phyloP scores from a whole-genome alignment of 176 grass and related monocot species.

The Dactylis glomerata region DNA sequence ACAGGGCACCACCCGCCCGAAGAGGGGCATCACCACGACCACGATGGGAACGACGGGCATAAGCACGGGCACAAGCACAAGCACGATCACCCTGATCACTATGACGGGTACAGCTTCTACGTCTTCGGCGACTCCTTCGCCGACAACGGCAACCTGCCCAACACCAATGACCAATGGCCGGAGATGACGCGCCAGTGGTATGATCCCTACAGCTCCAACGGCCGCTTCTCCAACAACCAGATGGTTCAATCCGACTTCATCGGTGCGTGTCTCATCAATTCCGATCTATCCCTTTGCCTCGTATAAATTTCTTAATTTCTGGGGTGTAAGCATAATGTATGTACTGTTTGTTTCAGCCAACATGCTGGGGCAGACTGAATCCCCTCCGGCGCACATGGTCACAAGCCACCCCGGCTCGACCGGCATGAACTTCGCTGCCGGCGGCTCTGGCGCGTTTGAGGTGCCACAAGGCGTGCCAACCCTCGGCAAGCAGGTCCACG shows the following conservation, averaged over 20 bases:
- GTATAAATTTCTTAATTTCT: neutral
- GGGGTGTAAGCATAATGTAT: no score
- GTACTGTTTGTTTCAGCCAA: slow-evolving; percentile 12
- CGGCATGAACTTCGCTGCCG: neutral
- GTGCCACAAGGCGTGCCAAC: neutral
- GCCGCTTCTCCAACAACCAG: neutral
- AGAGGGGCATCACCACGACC: neutral
- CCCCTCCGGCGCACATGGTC: neutral
- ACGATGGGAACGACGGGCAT: neutral
- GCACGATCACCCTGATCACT: neutral
- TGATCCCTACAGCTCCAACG: neutral
- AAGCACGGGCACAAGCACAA: neutral
- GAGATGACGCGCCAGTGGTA: neutral
- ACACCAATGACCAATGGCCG: neutral
- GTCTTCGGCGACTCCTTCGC: neutral
- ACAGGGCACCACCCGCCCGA: neutral
- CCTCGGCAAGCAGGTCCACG: neutral
- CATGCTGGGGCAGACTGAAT: neutral
- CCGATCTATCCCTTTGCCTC: neutral
- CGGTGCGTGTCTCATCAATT: neutral
- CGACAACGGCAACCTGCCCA: neutral
- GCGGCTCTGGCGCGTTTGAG: neutral
- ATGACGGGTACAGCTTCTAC: neutral
- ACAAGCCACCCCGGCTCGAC: neutral
- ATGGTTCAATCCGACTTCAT: neutral